Evolutionary conservation across 768 basidiomycete genomes (phyloP).

Genomic region (Amyloporia xantha): DNA sequence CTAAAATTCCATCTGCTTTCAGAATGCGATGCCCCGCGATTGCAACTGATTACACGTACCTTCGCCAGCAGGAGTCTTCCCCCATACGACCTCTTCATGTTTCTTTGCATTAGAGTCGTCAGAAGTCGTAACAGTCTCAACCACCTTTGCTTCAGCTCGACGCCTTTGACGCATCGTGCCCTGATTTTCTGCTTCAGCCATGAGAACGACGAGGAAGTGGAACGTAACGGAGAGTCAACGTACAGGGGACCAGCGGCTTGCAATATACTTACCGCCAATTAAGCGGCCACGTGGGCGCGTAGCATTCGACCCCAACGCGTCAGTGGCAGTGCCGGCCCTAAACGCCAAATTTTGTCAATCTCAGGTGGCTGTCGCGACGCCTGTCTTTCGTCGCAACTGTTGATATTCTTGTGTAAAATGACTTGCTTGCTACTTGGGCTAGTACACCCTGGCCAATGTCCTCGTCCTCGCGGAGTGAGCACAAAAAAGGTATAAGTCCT

Average conservation of each 20-base stretch:
- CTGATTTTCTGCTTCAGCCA: slow-evolving; percentile 12
- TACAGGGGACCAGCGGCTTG: neutral
- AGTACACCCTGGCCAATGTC: neutral
- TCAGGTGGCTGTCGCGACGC: neutral
- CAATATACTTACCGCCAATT: neutral
- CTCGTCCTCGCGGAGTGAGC: neutral
- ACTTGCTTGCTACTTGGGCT: neutral
- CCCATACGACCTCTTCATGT: slow-evolving; percentile 71
- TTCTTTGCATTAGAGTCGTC: slow-evolving; percentile 3
- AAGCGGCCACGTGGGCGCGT: slow-evolving; percentile 9
- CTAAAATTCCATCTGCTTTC: slow-evolving; percentile 36
- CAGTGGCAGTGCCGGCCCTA: neutral
- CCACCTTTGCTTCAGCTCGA: slow-evolving; percentile 1
- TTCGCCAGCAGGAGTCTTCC: slow-evolving; percentile 77
- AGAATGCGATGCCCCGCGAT: neutral
- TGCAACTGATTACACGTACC: slow-evolving; percentile 36
- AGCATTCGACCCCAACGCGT: neutral
- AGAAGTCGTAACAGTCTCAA: slow-evolving; percentile 1
- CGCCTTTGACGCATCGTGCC: slow-evolving; percentile 16
- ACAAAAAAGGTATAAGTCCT: neutral
- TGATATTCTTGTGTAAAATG: neutral
- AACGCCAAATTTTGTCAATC: neutral
- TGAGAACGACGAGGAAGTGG: slow-evolving; percentile 7
- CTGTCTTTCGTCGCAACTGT: neutral
- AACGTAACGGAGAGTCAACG: neutral